phyloP scores from a whole-genome alignment of 768 basidiomycete genomes.

The Leccinum obscurum region DNA sequence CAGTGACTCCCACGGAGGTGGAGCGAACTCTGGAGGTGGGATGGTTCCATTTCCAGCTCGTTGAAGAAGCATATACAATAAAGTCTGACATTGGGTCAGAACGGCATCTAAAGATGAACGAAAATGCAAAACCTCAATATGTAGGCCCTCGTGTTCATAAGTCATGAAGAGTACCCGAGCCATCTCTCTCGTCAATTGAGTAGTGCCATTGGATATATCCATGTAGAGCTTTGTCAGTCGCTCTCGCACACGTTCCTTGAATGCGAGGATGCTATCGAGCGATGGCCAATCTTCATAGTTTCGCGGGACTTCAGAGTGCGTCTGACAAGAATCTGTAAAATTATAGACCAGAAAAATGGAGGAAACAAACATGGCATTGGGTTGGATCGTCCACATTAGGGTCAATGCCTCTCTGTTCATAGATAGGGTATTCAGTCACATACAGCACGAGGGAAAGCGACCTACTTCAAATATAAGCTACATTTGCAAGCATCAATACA shows the following conservation, averaged over 20 bases:
- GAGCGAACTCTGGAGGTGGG: constrained; percentile 71
- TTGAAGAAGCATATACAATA: constrained; percentile 94
- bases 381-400: constrained; percentile 91
- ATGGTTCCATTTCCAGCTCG: constrained; percentile 75
- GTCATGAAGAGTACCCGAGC: constrained; percentile 89
- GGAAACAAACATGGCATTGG: constrained; percentile 69
- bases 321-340: constrained; percentile 41
- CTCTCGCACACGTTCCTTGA: constrained; percentile 75
- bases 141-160: constrained; percentile 87
- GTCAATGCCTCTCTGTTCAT: constrained; percentile 84
- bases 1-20: constrained; percentile 71
- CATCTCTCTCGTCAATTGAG: constrained; percentile 58
- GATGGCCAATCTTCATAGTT: constrained; percentile 86
- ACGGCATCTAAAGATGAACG: not conserved
- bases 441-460: not conserved
- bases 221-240: constrained; percentile 72
- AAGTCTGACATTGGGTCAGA: constrained; percentile 47
- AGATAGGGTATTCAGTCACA: constrained; percentile 7
- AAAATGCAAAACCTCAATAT: constrained; percentile 59
- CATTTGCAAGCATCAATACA: constrained; percentile 1
- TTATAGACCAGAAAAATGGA: not conserved
- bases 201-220: constrained; percentile 56
- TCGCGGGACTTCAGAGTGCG: constrained; percentile 86
- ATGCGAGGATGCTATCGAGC: constrained; percentile 66
- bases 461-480: constrained; percentile 77